Percentiles rank a stretch among this genome's conserved stretches.
Conservation (phyloP, 2,329 filamentous ascomycete species). For the Nemania sp. region DNA sequence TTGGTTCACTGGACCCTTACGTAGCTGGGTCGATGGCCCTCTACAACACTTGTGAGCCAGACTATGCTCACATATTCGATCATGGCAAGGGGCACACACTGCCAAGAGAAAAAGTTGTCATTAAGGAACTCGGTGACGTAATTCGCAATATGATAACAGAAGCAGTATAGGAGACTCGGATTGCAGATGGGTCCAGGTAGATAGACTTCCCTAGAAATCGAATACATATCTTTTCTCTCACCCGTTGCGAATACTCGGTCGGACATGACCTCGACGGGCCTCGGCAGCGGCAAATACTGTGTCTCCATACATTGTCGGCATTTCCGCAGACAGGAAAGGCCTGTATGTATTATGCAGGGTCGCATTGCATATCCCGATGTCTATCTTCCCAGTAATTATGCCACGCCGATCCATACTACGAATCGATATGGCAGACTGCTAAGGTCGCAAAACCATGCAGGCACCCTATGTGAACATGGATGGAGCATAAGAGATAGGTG, state of each 20-base stretch:
- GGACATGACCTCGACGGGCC: too few species aligned
- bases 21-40: slow-evolving; percentile 63
- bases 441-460: slow-evolving; percentile 14
- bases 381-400: background rate
- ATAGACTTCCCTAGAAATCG: background rate
- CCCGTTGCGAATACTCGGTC: too few species aligned
- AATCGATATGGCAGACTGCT: background rate
- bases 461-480: slow-evolving; percentile 18
- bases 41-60: slow-evolving; percentile 63
- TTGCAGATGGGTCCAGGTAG: background rate
- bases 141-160: slow-evolving; percentile 42
- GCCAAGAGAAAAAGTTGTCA: slow-evolving; percentile 54
- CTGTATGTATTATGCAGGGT: slow-evolving; percentile 4
- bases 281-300: background rate
- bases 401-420: slow-evolving; percentile 14
- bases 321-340: background rate
- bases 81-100: slow-evolving; percentile 67
- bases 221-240: background rate
- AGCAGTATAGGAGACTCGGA: slow-evolving; percentile 15
- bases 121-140: slow-evolving; percentile 51
- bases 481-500: slow-evolving; percentile 5
- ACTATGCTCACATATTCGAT: slow-evolving; percentile 64
- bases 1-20: slow-evolving; percentile 62
- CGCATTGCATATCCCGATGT: background rate
- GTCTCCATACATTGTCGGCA: background rate